A percentile compares a stretch with the other conserved stretches of the same genome.
Evolutionary conservation across 75 land plant species (phyloP).

Genomic region (Picea glauca): DNA sequence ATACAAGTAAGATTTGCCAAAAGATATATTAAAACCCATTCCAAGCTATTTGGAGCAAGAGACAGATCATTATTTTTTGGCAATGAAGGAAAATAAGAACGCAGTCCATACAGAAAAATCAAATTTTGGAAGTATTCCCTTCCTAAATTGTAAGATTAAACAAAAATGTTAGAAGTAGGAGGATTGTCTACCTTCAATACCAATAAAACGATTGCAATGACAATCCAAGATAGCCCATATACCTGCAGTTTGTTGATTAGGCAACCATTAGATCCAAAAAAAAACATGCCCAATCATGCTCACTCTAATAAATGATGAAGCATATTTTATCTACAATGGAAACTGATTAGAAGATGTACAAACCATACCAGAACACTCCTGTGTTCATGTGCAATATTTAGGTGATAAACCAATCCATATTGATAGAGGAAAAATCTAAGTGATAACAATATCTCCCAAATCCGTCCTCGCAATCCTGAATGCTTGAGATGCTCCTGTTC

Average conservation of each 20-base stretch:
- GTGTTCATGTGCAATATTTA: constrained; percentile 59
- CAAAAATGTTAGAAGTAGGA: background rate
- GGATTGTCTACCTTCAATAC: constrained; percentile 70
- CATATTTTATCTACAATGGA: background rate
- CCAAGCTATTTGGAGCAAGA: too few species aligned
- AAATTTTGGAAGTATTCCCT: too few species aligned
- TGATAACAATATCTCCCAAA: constrained; percentile 71
- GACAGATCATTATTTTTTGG: too few species aligned
- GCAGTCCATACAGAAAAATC: too few species aligned
- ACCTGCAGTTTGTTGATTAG: constrained; percentile 40
- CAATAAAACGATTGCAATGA: constrained; percentile 60
- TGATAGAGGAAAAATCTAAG: constrained; percentile 87
- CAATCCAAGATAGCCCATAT: constrained; percentile 97
- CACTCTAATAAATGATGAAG: constrained; percentile 10
- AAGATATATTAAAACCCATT: too few species aligned
- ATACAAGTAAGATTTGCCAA: background rate
- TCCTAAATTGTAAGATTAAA: too few species aligned
- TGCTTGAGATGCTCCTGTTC: constrained; percentile 86
- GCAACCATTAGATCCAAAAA: constrained; percentile 4
- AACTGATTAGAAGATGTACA: constrained; percentile 8
- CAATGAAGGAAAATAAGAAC: too few species aligned
- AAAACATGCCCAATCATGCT: background rate
- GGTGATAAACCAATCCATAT: constrained; percentile 95
- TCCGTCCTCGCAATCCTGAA: constrained; percentile 63
- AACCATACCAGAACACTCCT: constrained; percentile 58